Percentiles rank a stretch among this genome's conserved stretches.
Conservation (phyloP, 1,139 yeast species). For the Pichia sp. region DNA sequence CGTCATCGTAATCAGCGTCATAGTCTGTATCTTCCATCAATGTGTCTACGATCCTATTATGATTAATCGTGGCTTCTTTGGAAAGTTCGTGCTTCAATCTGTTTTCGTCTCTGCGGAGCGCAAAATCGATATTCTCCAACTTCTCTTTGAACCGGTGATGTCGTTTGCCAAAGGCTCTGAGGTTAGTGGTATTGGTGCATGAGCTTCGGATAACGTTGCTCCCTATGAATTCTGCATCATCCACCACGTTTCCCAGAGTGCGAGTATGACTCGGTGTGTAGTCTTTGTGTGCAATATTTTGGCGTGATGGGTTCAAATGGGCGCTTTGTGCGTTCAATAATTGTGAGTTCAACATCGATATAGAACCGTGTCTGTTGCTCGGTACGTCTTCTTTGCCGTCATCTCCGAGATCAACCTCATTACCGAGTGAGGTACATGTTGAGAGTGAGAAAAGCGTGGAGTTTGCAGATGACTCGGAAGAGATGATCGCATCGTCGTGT, state of each 20-base stretch:
- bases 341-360: constrained; percentile 5
- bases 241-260: not conserved
- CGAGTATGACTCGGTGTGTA: not conserved
- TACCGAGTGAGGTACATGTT: not conserved
- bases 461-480: constrained; percentile 4
- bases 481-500: not conserved
- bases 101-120: constrained; percentile 13
- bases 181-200: no score
- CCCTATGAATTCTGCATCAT: not conserved
- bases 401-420: constrained; percentile 2
- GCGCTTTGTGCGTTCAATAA: not conserved
- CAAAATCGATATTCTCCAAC: constrained; percentile 1
- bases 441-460: not conserved
- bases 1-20: constrained; percentile 17
- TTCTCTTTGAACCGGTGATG: not conserved
- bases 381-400: not conserved
- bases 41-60: constrained; percentile 11
- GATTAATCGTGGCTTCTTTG: constrained; percentile 13
- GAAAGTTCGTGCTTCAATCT: constrained; percentile 12
- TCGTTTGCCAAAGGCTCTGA: not conserved
- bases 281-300: not conserved
- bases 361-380: not conserved
- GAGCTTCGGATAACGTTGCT: no score
- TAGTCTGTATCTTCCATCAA: constrained; percentile 27
- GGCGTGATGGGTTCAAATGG: no score